Conservation (phyloP, 2,329 filamentous ascomycete species). For the Coccinonectria pachysandricola region DNA sequence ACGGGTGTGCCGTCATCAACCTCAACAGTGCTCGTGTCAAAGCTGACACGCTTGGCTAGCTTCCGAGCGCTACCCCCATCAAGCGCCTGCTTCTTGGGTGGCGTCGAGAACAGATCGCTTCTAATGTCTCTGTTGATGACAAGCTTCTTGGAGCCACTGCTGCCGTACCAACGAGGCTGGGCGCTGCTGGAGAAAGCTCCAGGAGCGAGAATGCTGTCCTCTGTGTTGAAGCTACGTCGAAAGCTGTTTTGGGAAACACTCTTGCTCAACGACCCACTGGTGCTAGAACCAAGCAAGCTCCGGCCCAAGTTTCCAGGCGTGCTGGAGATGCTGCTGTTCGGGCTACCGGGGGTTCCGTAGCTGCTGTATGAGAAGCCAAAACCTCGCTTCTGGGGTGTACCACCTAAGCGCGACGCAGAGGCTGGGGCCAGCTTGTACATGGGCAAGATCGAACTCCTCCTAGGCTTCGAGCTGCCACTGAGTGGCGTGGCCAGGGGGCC, state of each 20-base stretch:
- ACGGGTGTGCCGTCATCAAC: slow-evolving; percentile 25
- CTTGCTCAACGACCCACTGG: slow-evolving; percentile 67
- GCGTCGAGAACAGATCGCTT: slow-evolving; percentile 57
- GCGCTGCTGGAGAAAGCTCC: slow-evolving; percentile 70
- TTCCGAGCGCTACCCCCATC: slow-evolving; percentile 37
- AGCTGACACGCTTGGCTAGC: slow-evolving; percentile 81
- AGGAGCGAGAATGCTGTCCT: slow-evolving; percentile 78
- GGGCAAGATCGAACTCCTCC: slow-evolving; percentile 70
- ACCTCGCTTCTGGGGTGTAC: slow-evolving; percentile 75
- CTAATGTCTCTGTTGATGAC: slow-evolving; percentile 84
- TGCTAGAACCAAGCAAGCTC: slow-evolving; percentile 55
- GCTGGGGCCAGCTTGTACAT: slow-evolving; percentile 80
- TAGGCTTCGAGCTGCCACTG: slow-evolving; percentile 61
- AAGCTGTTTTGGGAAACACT: slow-evolving; percentile 83
- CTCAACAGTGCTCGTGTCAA: slow-evolving; percentile 55
- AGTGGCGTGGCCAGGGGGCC: slow-evolving; percentile 89
- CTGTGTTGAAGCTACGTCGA: slow-evolving; percentile 67
- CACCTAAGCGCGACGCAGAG: slow-evolving; percentile 66
- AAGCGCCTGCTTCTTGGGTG: slow-evolving; percentile 39
- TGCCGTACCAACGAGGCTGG: slow-evolving; percentile 54
- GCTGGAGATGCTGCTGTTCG: slow-evolving; percentile 52
- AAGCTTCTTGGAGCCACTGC: slow-evolving; percentile 71
- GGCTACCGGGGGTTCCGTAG: slow-evolving; percentile 71
- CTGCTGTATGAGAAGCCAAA: slow-evolving; percentile 92
- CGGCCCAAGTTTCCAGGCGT: slow-evolving; percentile 58